phyloP scores from a whole-genome alignment of 2,329 filamentous ascomycete genomes.

The Trichoderma sp. region DNA sequence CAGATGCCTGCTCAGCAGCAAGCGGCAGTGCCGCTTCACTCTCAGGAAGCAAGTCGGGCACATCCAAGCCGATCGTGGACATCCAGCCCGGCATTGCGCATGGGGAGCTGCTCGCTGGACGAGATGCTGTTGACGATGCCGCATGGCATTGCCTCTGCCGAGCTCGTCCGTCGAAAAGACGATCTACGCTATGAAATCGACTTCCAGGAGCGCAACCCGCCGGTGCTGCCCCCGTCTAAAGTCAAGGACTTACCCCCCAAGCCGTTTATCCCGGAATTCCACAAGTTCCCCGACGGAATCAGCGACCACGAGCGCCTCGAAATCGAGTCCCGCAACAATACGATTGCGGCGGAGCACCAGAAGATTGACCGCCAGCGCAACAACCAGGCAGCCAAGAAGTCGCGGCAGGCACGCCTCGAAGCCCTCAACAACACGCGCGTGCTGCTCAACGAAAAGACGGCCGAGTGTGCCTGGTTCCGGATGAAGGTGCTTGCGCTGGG shows the following conservation, averaged over 20 bases:
- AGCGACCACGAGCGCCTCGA: constrained; percentile 14
- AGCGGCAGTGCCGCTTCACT: background rate
- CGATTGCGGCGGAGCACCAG: constrained; percentile 32
- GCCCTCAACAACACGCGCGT: constrained; percentile 28
- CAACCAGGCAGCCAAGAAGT: constrained; percentile 43
- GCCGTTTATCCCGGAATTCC: constrained; percentile 27
- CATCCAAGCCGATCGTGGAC: background rate
- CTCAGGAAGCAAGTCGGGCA: background rate
- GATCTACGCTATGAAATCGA: constrained; percentile 32
- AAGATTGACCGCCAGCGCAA: constrained; percentile 38
- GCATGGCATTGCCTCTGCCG: constrained; percentile 11
- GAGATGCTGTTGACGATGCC: constrained; percentile 32
- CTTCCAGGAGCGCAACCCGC: constrained; percentile 31
- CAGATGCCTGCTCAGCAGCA: background rate
- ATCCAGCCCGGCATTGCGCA: background rate
- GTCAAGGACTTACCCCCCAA: constrained; percentile 36
- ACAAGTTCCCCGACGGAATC: constrained; percentile 29
- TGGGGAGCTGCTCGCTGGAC: constrained; percentile 29
- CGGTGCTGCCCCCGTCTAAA: constrained; percentile 34
- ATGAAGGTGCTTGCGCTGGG: constrained; percentile 33
- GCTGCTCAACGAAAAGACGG: constrained; percentile 31
- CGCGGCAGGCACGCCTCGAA: constrained; percentile 37
- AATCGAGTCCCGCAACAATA: constrained; percentile 33
- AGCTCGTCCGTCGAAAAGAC: constrained; percentile 29
- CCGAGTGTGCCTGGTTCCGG: constrained; percentile 36